Percentiles rank a stretch among this genome's conserved stretches.
Evolutionary conservation across 306 rosid genomes (phyloP).

Genomic region (Rosa rugosa): DNA sequence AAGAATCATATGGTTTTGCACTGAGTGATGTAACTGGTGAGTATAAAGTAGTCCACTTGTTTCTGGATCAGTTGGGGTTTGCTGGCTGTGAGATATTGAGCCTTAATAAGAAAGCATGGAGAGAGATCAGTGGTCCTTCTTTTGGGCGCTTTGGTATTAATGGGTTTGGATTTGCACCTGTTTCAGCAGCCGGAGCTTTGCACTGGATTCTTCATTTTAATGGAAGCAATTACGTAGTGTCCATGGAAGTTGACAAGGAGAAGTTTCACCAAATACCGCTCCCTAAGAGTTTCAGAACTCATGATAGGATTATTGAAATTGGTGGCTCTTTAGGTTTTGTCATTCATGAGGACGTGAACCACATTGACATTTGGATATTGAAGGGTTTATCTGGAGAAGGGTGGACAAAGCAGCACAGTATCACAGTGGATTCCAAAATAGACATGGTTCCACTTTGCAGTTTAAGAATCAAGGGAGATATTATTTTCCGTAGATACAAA

Average conservation of each 20-base stretch:
- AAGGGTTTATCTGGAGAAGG: conserved; percentile 38
- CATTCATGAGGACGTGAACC: conserved; percentile 27
- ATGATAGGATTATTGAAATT: conserved; percentile 43
- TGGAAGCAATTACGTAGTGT: conserved; percentile 32
- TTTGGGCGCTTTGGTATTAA: conserved; percentile 25
- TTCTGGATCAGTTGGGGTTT: conserved; percentile 33
- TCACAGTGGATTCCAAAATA: conserved; percentile 31
- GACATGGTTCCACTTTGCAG: conserved; percentile 46
- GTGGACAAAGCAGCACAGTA: conserved; percentile 48
- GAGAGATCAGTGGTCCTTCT: conserved; percentile 47
- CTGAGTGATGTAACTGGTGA: conserved; percentile 21
- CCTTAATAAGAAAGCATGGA: conserved; percentile 35
- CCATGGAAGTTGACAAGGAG: conserved; percentile 38
- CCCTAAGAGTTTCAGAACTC: conserved; percentile 29
- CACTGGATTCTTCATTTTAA: conserved; percentile 52
- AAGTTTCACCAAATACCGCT: conserved; percentile 39
- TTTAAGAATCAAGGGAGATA: conserved; percentile 41
- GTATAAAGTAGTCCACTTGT: conserved; percentile 55
- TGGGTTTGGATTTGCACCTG: conserved; percentile 40
- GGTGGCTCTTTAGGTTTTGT: conserved; percentile 36
- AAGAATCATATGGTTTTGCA: conserved; percentile 49
- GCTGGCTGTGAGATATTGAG: conserved; percentile 41
- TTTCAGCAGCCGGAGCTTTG: conserved; percentile 46
- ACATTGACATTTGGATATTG: conserved; percentile 49
- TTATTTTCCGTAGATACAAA: conserved; percentile 39